A percentile compares a stretch with the other conserved stretches of the same genome.
Conservation (phyloP, 176 grass and related monocot genomes). For the Triticum turgidum region DNA sequence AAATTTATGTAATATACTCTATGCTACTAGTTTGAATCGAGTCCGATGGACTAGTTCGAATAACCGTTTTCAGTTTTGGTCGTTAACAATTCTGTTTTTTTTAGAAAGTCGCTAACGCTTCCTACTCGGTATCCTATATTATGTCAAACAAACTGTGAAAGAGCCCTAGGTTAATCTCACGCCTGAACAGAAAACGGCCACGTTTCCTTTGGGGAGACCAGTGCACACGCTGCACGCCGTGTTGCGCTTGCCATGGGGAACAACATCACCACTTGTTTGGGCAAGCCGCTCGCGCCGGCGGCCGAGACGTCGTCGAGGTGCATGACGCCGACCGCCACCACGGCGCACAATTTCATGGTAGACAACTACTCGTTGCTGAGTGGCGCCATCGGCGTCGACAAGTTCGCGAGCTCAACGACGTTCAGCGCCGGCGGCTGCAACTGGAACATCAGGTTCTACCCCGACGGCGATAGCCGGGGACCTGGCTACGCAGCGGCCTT, state of each 20-base stretch:
- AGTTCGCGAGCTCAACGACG: constrained; percentile 21
- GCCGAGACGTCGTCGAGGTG: background rate
- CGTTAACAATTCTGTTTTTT: too few species aligned
- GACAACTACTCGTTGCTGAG: constrained; percentile 28
- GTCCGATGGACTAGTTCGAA: too few species aligned
- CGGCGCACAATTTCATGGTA: constrained; percentile 24
- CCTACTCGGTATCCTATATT: too few species aligned
- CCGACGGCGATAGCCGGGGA: background rate
- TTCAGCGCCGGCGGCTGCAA: constrained; percentile 36
- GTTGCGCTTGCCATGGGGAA: background rate
- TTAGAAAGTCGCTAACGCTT: too few species aligned
- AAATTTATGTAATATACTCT: too few species aligned
- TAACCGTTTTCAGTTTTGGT: too few species aligned
- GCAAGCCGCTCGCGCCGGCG: background rate
- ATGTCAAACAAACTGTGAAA: too few species aligned
- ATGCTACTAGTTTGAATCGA: too few species aligned
- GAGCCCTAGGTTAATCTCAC: too few species aligned
- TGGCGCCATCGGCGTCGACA: constrained; percentile 5
- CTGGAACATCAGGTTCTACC: constrained; percentile 38
- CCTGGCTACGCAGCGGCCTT: constrained; percentile 12
- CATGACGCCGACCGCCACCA: background rate
- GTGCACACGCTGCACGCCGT: background rate
- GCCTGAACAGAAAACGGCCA: too few species aligned
- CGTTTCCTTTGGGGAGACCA: background rate
- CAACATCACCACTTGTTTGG: background rate